Base-by-base conservation (phyloP, 2,329 filamentous ascomycete species). In the Penicillium sp. region DNA sequence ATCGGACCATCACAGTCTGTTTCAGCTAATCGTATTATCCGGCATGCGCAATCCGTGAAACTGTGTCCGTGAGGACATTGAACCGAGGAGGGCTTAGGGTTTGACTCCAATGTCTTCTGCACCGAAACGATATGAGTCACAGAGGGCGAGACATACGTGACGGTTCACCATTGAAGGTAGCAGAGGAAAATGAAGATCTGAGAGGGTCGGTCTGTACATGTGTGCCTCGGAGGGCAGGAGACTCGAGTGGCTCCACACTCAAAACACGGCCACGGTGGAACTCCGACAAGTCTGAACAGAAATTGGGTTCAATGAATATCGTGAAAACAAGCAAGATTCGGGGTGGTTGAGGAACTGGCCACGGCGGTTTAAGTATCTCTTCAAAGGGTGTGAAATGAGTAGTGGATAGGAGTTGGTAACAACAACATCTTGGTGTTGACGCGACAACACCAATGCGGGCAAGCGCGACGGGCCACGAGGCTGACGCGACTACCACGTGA, bases 11-110 rank as follows among this genome's bases (percentile, higher is more conserved):
- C 62, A 66, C 62, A 70, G 69, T 65, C 65, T 64, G 62, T 67
- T 63, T 69, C 71, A 71, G 77, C 76, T 92, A 92, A 73, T 92
- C 85, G 82, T 82, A 79, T 80, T 50, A 79, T 77, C 82, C 78
- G 82, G 86, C 86, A 86, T 88, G 87, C 84, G 78, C 80, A 75
- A 73, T 82, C 81, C 85, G 85, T 86, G 89, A 92, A 70, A 82
- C 89, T 90, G 53, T 59, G 64, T 61, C 64, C 58, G 41, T 41
- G 43, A 41, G 61, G 63, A 69, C 62, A 68, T 67, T 74, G 71
- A 85, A 87, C 90, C 89, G 89, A 86, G 80, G 75, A 79, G 76
- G 79, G 80, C 83, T 89, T 96, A 96, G 92, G 92, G 92, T 96
- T 96, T 96, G 92, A 90, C 66, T 92, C 92, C 90, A 91, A 87